phyloP scores from a whole-genome alignment of 176 grass and related monocot genomes.

The Coix lacrymajobi region DNA sequence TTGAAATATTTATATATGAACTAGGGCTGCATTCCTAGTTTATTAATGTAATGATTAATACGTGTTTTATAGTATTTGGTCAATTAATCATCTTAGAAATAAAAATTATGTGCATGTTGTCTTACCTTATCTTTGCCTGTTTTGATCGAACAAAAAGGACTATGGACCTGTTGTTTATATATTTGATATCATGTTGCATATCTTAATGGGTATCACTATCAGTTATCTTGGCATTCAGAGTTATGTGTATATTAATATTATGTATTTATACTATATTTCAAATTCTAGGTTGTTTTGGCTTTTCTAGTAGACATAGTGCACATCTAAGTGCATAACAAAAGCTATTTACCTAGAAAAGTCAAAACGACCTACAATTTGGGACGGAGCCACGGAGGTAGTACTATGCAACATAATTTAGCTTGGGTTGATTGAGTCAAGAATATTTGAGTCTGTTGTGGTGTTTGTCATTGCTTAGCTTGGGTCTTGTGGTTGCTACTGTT shows the following conservation, averaged over 20 bases:
- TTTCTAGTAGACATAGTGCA: background rate
- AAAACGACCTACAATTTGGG: background rate
- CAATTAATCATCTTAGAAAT: background rate
- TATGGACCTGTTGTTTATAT: background rate
- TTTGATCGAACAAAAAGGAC: background rate
- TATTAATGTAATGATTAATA: background rate
- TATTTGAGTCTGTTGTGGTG: background rate
- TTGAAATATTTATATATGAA: background rate
- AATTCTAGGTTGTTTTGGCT: background rate
- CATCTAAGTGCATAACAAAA: background rate
- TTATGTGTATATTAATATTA: background rate
- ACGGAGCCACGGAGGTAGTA: background rate
- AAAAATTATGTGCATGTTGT: slow-evolving; percentile 5
- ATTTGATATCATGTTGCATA: slow-evolving; percentile 1
- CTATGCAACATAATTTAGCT: background rate
- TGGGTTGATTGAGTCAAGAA: background rate
- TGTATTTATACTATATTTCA: background rate
- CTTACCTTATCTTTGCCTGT: background rate
- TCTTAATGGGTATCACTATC: background rate
- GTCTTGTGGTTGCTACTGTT: background rate
- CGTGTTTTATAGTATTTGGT: background rate
- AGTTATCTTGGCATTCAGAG: background rate
- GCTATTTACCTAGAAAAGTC: background rate
- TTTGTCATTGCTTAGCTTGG: background rate
- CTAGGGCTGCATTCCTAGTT: background rate